These are phyloP conservation scores for Combretum micranthum DNA, from an alignment of 345 rosid genomes.

Conservation along the genomic window DNA sequence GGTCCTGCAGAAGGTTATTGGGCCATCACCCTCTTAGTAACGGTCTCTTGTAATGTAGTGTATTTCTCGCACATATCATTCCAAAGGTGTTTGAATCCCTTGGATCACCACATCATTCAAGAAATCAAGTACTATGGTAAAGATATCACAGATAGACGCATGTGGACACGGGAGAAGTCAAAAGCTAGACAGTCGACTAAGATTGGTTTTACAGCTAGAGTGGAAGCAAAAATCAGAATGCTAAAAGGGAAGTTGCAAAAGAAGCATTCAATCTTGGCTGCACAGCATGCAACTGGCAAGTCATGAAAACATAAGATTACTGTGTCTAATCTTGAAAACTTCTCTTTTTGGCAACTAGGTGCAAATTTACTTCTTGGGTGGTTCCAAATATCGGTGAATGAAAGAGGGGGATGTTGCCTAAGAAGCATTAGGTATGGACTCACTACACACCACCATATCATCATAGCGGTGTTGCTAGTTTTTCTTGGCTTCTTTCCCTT, in stretches of 20 bases:
- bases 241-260: constrained; percentile 61
- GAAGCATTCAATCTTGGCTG: constrained; percentile 35
- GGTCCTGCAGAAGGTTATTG: constrained; percentile 80
- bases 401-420: too few species aligned
- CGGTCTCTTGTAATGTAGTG: constrained; percentile 52
- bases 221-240: constrained; percentile 85
- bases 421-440: too few species aligned
- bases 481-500: too few species aligned
- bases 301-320: not conserved
- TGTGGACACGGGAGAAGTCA: constrained; percentile 85
- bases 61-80: constrained; percentile 58
- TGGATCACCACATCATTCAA: constrained; percentile 96
- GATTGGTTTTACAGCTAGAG: constrained; percentile 86
- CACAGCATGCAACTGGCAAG: constrained; percentile 12
- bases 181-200: constrained; percentile 80
- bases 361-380: too few species aligned
- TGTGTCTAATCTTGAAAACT: too few species aligned
- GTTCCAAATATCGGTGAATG: too few species aligned
- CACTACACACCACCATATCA: too few species aligned
- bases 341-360: too few species aligned
- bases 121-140: constrained; percentile 77
- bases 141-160: constrained; percentile 61
- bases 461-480: too few species aligned
- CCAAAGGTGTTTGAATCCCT: constrained; percentile 70
- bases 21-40: constrained; percentile 61